Conservation (phyloP, 2,329 filamentous ascomycete species). For the Aureobasidium melanogenum region DNA sequence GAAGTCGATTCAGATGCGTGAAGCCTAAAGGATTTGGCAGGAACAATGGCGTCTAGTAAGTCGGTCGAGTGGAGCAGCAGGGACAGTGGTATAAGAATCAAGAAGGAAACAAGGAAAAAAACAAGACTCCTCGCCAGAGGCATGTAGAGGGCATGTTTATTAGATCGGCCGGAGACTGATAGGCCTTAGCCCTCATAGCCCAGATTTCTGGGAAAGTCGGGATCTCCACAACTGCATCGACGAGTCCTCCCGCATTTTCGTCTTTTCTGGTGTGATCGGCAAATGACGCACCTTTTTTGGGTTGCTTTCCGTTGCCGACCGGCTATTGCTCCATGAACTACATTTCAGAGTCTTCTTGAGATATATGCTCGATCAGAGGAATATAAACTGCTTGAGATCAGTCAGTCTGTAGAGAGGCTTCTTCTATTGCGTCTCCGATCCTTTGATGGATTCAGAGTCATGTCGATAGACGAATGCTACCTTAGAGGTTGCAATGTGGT, state of each 20-base stretch:
- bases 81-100: not conserved
- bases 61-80: not conserved
- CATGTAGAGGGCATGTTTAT: not conserved
- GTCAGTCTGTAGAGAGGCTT: not conserved
- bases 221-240: not conserved
- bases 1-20: not conserved
- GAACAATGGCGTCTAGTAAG: not conserved
- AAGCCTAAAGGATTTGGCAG: not conserved
- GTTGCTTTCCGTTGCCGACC: not conserved
- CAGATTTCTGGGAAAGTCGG: slow-evolving; percentile 3
- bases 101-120: not conserved
- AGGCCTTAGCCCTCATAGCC: too few relatives aligned
- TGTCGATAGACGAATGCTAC: not conserved
- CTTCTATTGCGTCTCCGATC: not conserved
- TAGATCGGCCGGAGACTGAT: not conserved
- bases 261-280: not conserved
- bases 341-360: not conserved
- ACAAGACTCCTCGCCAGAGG: not conserved
- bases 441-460: not conserved
- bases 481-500: not conserved
- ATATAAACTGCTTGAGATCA: not conserved
- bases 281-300: not conserved
- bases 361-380: too few relatives aligned
- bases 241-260: not conserved
- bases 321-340: not conserved